phyloP scores from a whole-genome alignment of 768 basidiomycete species.

The Suillus discolor region DNA sequence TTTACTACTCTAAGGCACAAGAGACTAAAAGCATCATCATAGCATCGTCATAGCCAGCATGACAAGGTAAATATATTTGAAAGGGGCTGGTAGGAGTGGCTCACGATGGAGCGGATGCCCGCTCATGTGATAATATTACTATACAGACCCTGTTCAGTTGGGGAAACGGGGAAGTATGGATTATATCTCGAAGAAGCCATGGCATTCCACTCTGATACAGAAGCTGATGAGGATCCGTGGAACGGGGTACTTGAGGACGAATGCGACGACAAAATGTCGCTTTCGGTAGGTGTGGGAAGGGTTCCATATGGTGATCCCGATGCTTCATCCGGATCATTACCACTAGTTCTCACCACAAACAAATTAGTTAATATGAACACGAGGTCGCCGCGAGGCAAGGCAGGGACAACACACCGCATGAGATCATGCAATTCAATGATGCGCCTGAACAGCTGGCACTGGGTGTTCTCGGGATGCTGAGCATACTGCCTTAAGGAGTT shows the following conservation, averaged over 20 bases:
- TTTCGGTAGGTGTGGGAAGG: conserved; percentile 60
- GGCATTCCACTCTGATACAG: conserved; percentile 64
- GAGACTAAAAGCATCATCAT: conserved; percentile 18
- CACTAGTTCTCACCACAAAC: conserved; percentile 42
- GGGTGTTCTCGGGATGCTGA: conserved; percentile 54
- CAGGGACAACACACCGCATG: conserved; percentile 58
- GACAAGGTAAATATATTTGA: conserved; percentile 28
- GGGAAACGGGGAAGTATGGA: conserved; percentile 65
- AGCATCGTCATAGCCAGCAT: conserved; percentile 36
- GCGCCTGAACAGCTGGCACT: conserved; percentile 58
- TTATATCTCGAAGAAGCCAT: conserved; percentile 60
- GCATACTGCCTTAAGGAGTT: conserved; percentile 61
- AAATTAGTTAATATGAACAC: conserved; percentile 36
- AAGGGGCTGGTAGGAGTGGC: conserved; percentile 14
- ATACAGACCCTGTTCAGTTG: conserved; percentile 58
- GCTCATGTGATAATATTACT: conserved; percentile 57
- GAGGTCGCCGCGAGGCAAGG: conserved; percentile 36
- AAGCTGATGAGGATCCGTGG: conserved; percentile 40
- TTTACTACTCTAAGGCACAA: conserved; percentile 31
- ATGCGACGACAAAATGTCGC: conserved; percentile 54
- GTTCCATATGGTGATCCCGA: conserved; percentile 55
- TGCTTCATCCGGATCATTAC: conserved; percentile 51
- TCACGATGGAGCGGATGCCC: conserved; percentile 2
- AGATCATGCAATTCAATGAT: conserved; percentile 63
- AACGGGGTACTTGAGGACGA: conserved; percentile 45